Percentiles rank a stretch among this genome's conserved stretches.
Conservation (phyloP, 2,329 filamentous ascomycete species). For the Colletotrichum noveboracense region DNA sequence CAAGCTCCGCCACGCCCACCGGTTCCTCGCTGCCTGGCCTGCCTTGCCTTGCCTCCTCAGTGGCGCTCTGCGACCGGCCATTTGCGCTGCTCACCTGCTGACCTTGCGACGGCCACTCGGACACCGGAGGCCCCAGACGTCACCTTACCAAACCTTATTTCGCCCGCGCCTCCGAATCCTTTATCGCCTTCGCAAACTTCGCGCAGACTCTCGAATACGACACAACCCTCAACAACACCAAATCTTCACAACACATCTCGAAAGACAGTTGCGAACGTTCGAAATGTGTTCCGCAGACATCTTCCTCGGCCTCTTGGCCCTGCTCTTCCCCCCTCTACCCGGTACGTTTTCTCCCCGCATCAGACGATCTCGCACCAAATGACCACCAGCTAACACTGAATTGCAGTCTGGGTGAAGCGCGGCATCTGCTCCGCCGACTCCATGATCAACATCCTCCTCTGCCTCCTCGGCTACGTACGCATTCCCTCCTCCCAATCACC, state of each 20-base stretch:
- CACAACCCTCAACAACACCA: neutral
- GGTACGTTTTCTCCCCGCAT: slow-evolving; percentile 49
- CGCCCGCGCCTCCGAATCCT: neutral
- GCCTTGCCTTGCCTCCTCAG: neutral
- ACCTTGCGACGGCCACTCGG: neutral
- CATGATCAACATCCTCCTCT: slow-evolving; percentile 93
- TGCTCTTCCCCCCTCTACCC: slow-evolving; percentile 69
- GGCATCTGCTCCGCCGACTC: slow-evolving; percentile 93
- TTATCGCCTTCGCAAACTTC: neutral
- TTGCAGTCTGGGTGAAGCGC: slow-evolving; percentile 87
- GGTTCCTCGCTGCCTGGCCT: slow-evolving; percentile 6
- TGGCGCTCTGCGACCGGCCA: neutral
- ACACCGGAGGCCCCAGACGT: neutral
- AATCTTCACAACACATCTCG: neutral
- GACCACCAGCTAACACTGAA: slow-evolving; percentile 31
- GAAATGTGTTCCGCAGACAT: slow-evolving; percentile 65
- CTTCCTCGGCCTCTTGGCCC: slow-evolving; percentile 68
- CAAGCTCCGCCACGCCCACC: slow-evolving; percentile 10
- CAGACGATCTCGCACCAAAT: neutral
- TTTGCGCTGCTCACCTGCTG: neutral
- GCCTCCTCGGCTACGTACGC: slow-evolving; percentile 70
- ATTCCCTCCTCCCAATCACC: slow-evolving; percentile 36
- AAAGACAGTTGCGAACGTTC: neutral
- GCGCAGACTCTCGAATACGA: neutral
- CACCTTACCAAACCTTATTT: neutral